phyloP scores from a whole-genome alignment of 345 rosid species.

The Stellera chamaejasme region DNA sequence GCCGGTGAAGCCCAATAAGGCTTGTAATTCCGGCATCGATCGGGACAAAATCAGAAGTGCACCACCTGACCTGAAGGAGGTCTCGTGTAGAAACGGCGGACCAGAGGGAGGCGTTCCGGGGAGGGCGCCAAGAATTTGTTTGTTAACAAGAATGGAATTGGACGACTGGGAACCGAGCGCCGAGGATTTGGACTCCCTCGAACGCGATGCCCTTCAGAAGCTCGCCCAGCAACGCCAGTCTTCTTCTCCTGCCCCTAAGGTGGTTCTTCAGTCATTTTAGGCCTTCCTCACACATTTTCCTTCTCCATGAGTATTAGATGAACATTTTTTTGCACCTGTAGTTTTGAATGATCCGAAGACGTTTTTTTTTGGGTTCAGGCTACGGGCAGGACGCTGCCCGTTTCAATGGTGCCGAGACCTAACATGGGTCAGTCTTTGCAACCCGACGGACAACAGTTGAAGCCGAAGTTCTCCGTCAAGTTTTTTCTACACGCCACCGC shows the following conservation, averaged over 20 bases:
- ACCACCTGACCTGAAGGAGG: too few species aligned
- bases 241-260: slow-evolving; percentile 17
- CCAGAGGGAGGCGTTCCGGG: too few species aligned
- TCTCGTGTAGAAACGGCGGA: too few species aligned
- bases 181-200: slow-evolving; percentile 72
- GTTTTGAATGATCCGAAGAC: slow-evolving; percentile 3
- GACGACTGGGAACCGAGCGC: slow-evolving; percentile 75
- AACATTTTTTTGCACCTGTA: neutral
- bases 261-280: neutral
- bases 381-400: slow-evolving; percentile 22
- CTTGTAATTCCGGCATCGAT: too few species aligned
- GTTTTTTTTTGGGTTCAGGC: slow-evolving; percentile 27
- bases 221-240: slow-evolving; percentile 38
- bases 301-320: too few species aligned
- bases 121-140: neutral
- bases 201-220: slow-evolving; percentile 58
- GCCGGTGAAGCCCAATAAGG: too few species aligned
- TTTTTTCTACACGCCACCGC: slow-evolving; percentile 63
- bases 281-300: neutral
- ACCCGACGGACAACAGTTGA: too few species aligned
- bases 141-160: slow-evolving; percentile 22
- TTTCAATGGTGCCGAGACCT: slow-evolving; percentile 19
- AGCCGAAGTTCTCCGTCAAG: slow-evolving; percentile 46
- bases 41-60: too few species aligned
- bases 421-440: slow-evolving; percentile 33